Evolutionary conservation across 2,329 filamentous ascomycete genomes (phyloP).

Genomic region (Dothideomycetes sp.): DNA sequence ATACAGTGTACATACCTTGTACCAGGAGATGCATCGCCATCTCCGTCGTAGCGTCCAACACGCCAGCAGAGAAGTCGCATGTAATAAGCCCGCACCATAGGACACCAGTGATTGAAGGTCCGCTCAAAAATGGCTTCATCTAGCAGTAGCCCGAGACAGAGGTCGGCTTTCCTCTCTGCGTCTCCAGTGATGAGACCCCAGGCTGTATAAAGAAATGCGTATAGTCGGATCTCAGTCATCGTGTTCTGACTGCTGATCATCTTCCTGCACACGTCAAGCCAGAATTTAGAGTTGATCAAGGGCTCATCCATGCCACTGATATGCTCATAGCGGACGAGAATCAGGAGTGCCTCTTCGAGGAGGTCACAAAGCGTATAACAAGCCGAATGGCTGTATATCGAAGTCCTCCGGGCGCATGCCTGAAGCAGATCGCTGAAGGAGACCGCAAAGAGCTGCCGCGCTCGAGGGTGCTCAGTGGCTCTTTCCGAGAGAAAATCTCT

Average conservation of each 20-base stretch:
- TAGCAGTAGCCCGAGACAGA: constrained; percentile 68
- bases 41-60: constrained; percentile 57
- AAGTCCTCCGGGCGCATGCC: constrained; percentile 62
- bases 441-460: constrained; percentile 63
- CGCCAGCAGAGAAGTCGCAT: constrained; percentile 88
- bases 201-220: constrained; percentile 68
- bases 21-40: constrained; percentile 44
- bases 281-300: constrained; percentile 70
- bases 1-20: background rate
- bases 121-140: constrained; percentile 64
- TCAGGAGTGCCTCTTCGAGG: constrained; percentile 66
- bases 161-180: constrained; percentile 52
- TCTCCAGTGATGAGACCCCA: constrained; percentile 65
- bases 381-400: constrained; percentile 68
- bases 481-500: constrained; percentile 65
- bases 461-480: constrained; percentile 39
- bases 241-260: constrained; percentile 79
- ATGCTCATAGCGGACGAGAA: constrained; percentile 51
- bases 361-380: constrained; percentile 90
- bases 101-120: constrained; percentile 89
- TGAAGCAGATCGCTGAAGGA: constrained; percentile 65
- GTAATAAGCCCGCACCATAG: constrained; percentile 88
- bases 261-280: constrained; percentile 67
- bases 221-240: constrained; percentile 76
- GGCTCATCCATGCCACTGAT: constrained; percentile 27